phyloP scores from a whole-genome alignment of 192 early-diverging fungal genomes.

The Coemansia sp. region DNA sequence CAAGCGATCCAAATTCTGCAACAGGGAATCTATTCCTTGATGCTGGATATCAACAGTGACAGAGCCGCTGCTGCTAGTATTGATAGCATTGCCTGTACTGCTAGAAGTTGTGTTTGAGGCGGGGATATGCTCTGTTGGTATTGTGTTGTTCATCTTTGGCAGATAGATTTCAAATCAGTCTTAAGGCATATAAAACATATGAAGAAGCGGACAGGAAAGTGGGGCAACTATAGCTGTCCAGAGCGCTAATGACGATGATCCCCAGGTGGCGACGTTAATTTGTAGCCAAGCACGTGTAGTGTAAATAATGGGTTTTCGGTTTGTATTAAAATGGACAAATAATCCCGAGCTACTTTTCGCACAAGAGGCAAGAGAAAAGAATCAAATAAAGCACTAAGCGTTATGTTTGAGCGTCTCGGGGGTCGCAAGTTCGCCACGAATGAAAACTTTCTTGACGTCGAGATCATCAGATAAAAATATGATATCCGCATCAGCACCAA shows the following conservation, averaged over 20 bases:
- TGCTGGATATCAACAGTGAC: constrained; percentile 26
- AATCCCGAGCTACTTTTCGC: too few species aligned
- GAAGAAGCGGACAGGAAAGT: too few species aligned
- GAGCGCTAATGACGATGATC: too few species aligned
- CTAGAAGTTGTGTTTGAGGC: background rate
- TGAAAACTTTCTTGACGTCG: constrained; percentile 19
- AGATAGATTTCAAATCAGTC: too few species aligned
- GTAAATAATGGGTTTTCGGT: too few species aligned
- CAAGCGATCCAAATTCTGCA: constrained; percentile 41
- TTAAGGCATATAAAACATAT: too few species aligned
- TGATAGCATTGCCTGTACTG: background rate
- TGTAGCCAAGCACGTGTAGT: too few species aligned
- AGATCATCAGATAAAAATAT: constrained; percentile 32
- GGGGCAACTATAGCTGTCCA: too few species aligned
- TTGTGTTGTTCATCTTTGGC: background rate
- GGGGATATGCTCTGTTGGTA: background rate
- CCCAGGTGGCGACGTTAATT: too few species aligned
- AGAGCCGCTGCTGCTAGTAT: constrained; percentile 2
- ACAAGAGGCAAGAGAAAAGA: too few species aligned
- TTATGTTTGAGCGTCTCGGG: constrained; percentile 11
- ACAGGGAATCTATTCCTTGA: constrained; percentile 23
- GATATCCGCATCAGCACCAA: constrained; percentile 36
- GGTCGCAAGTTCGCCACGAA: constrained; percentile 33
- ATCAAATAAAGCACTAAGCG: background rate
- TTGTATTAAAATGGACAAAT: too few species aligned